Conservation (phyloP, 208 protist species). For the Trypanosomatidae sp. region DNA sequence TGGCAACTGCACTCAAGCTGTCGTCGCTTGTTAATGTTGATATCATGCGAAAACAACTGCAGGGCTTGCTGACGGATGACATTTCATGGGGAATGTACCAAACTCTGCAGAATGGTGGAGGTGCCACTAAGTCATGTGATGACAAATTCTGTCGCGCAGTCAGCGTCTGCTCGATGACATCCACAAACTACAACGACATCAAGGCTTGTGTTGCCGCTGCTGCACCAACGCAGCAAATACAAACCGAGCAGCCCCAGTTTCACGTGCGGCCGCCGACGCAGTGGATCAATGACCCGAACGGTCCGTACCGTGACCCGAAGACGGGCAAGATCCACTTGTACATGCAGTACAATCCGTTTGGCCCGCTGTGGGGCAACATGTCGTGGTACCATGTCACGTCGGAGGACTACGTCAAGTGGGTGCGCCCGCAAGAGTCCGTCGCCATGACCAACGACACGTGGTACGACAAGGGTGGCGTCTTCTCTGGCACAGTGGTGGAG, state of each 20-base stretch:
- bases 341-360: constrained; percentile 58
- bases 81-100: no score
- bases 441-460: constrained; percentile 17
- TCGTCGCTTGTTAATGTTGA: no score
- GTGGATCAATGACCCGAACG: constrained; percentile 59
- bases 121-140: no score
- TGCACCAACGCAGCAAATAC: constrained; percentile 62
- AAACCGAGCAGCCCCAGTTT: constrained; percentile 41
- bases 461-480: constrained; percentile 31
- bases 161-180: no score
- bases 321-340: constrained; percentile 33
- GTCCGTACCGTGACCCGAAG: constrained; percentile 40
- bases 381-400: constrained; percentile 48
- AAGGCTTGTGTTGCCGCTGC: no score
- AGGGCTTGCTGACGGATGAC: no score
- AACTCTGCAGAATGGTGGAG: no score
- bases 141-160: no score
- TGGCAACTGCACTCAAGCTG: no score
- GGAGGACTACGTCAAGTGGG: constrained; percentile 45
- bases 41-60: no score
- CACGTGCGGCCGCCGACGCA: constrained; percentile 27
- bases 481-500: constrained; percentile 33
- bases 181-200: no score
- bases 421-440: constrained; percentile 7
- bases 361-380: constrained; percentile 36